Base-by-base conservation (phyloP, 352 stramenopile species). In the Pythium scleroteichum region DNA sequence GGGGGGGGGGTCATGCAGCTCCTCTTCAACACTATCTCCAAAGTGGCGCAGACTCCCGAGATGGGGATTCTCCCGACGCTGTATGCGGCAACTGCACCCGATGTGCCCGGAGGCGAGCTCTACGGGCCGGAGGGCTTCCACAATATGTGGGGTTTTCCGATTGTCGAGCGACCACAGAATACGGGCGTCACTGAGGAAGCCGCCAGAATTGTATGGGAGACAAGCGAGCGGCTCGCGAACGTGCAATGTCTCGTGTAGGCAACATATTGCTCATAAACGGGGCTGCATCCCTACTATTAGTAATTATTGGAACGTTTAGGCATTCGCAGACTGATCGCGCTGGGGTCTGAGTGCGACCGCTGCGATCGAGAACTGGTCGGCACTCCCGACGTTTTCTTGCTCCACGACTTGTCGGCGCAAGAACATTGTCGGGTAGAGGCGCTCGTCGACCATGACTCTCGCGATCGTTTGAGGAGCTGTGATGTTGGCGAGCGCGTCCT, bases 61-160 rank as follows among this genome's bases (percentile, higher is more conserved):
- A 75, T 73, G 63, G 76, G 76, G 16, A 69, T 69, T 0, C 23
- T 85, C 46, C 71, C 73, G 10, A 70, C 73, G 14, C 48, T 85
- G 47, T 85, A 76, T 41, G 71, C 73, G 19, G 69, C 76, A 3
- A 73, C 72, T 1, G 64, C 56, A 1, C 38, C 20, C 3, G 44
- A 53, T 5, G 71, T 76, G 2, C 40, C 51, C 0, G 42, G 53
- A 6, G 65, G 65, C 2, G 68, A 79, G 22, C 57, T 53, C 44
- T 68, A 41, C 20, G 60, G 52, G 5, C 60, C 60, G 0, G 29
- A 35, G 29, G 29, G 29, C 29, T 35, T 35, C 10, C 29, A 35
- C 47, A 33, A 23, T 17, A 49, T 49, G 12, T 53, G 24, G 16
- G 48, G 58, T 24, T n/a, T 59, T 20, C 58, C 48, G 9, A n/a